These are phyloP conservation scores for Hyphopichia buzzinii DNA, from an alignment of 1,139 yeast genomes.

Conservation along the genomic window DNA sequence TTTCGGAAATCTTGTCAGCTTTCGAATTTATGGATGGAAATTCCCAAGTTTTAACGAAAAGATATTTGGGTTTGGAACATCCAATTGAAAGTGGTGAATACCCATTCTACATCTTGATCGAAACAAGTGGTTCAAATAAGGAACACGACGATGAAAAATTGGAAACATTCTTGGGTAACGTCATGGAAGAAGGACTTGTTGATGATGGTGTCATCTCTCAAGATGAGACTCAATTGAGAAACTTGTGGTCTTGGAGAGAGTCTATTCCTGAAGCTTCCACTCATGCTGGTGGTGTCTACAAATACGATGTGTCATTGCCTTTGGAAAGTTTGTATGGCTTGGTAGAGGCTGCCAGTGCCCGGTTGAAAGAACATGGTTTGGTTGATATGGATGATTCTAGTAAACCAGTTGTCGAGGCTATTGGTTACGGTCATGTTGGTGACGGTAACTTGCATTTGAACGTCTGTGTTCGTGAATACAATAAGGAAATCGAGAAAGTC, in stretches of 20 bases:
- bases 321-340: conserved; percentile 73
- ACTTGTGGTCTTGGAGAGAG: conserved; percentile 95
- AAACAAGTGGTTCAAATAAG: conserved; percentile 89
- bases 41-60: conserved; percentile 64
- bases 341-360: conserved; percentile 68
- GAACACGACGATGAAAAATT: conserved; percentile 80
- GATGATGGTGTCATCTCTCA: conserved; percentile 94
- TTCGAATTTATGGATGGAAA: conserved; percentile 91
- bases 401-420: conserved; percentile 79
- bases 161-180: conserved; percentile 75
- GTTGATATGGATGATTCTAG: conserved; percentile 62
- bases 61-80: conserved; percentile 55
- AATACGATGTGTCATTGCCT: conserved; percentile 92
- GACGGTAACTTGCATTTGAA: conserved; percentile 94
- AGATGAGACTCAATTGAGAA: conserved; percentile 81
- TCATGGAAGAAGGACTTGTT: conserved; percentile 82
- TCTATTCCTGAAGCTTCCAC: conserved; percentile 87
- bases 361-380: conserved; percentile 55
- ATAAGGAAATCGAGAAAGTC: conserved; percentile 68
- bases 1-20: conserved; percentile 85
- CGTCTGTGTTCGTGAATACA: conserved; percentile 83
- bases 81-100: conserved; percentile 76
- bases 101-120: conserved; percentile 88
- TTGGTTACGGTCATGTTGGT: conserved; percentile 96
- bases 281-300: conserved; percentile 89